Evolutionary conservation across 306 rosid species (phyloP), one percentile per base, ranked within the genome.

Genomic region (Rosa lucieae): DNA sequence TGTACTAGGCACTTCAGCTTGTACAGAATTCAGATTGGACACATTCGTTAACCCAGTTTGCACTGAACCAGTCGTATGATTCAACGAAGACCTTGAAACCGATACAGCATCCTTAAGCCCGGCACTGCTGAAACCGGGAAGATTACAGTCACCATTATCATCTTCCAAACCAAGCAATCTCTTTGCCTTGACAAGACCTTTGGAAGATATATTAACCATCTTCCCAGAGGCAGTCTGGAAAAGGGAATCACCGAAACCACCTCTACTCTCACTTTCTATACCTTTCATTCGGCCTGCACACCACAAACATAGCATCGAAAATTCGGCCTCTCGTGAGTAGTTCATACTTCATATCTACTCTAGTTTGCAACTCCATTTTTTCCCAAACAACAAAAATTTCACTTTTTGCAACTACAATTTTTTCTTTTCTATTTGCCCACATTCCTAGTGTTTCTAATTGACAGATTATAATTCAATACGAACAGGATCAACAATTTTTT

Each of bases 151-250:
- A 73, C 12, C 63, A 72, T 63, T 75, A 5, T 86, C 84, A 72
- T 85, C 89, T 20, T 81, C 77, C 79, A 86, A 78, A 46, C 89
- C 93, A 47, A 92, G 86, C 67, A 94, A 80, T 15, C 89, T 71
- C 88, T 91, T 94, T 20, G 98, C 98, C 82, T 89, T 82, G 47
- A 81, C 73, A 21, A 94, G 74, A 80, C 93, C 91, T 5, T 76
- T 82, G 21, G 97, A 74, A 80, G 97, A 91, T 79, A 94, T 82
- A 53, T 86, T 85, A 47, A 92, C 98, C 61, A 21, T 49, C 84
- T 88, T 94, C 69, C 98, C 95, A 12, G 98, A 88, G 8, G 89
- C 97, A 1, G 97, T 94, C 79, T 79, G 89, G 69, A 92, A 94
- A 79, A 91, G 87, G 46, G 95, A 90, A 86, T 89, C 88, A 40